These are phyloP conservation scores for Tuber borchii DNA, from an alignment of 495 filamentous ascomycete species.

Conservation along the genomic window DNA sequence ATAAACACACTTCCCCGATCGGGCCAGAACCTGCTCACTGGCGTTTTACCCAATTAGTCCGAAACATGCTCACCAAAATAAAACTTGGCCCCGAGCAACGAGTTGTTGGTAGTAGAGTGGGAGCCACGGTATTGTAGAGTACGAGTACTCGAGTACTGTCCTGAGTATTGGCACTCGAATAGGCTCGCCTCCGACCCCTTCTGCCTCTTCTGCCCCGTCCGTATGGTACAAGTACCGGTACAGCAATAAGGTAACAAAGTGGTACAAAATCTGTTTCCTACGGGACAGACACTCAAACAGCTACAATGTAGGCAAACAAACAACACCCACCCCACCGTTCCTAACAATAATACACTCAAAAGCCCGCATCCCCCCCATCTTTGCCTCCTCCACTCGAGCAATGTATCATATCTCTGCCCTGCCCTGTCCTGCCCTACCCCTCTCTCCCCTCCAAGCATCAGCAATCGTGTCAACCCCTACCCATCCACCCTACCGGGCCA, in stretches of 20 bases:
- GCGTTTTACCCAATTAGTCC: constrained; percentile 17
- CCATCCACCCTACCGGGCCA: not conserved
- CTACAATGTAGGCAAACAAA: not conserved
- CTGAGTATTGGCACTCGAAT: no score
- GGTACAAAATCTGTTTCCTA: no score
- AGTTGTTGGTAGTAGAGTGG: not conserved
- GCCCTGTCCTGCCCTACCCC: not conserved
- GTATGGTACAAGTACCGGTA: not conserved
- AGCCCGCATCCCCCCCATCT: not conserved
- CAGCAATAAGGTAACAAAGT: no score
- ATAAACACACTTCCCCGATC: constrained; percentile 19
- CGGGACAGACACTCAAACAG: no score
- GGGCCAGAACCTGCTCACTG: constrained; percentile 25
- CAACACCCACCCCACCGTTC: not conserved
- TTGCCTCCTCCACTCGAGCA: not conserved
- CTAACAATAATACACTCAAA: not conserved
- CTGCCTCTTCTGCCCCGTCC: not conserved
- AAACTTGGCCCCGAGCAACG: not conserved
- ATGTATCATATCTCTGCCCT: no score
- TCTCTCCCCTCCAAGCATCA: not conserved
- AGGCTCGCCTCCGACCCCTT: not conserved
- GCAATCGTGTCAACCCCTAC: not conserved
- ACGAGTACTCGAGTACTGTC: no score
- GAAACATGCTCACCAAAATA: constrained; percentile 32
- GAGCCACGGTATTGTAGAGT: no score